Evolutionary conservation across 1,284 basidiomycete genomes (phyloP), one percentile per base, ranked within the genome.

Genomic region (Moesziomyces antarcticus): DNA sequence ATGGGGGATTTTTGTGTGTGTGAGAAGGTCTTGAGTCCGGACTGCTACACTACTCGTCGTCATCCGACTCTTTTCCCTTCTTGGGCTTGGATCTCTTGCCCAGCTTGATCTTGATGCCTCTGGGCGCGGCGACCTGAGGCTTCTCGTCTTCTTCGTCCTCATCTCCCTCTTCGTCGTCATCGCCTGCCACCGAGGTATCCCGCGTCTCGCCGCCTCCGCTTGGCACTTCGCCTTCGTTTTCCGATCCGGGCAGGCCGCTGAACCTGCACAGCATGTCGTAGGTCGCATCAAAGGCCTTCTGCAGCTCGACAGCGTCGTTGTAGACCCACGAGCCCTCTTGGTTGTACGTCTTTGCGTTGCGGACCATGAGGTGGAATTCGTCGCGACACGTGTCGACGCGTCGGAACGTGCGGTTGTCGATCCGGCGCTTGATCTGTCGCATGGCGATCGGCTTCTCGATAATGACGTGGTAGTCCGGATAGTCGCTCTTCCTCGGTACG

Each of bases 281-380:
- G n/a, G 66, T 76, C 24, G 59, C 58, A 35, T 83, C 78, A 49
- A 83, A 83, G 8, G 77, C 79, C 46, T 70, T 75, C 54, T 82
- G 75, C 45, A 84, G 64, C 72, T 80, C 82, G 27, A 76, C 71
- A 0, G 96, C 94, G 73, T 97, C 94, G 73, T 92, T 88, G 86
- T 94, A 97, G 30, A 98, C 94, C 91, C 93, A 92, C 0, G 92
- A 93, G 54, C 85, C 95, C 93, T 85, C 80, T 49, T 81, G 79
- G 53, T 84, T 81, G 73, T 82, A 83, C 30, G 77, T 81, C 80
- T 92, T 89, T 5, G 96, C 95, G 82, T 99, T 99, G 83, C 89
- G 88, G 85, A 96, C 96, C 91, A 98, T 94, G 52, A 94, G 88
- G 68, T 86, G 84, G 88, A 93, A 93, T 85, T 98, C 95, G 51